Conservation (phyloP, 306 rosid species). For the Ormosia emarginata region DNA sequence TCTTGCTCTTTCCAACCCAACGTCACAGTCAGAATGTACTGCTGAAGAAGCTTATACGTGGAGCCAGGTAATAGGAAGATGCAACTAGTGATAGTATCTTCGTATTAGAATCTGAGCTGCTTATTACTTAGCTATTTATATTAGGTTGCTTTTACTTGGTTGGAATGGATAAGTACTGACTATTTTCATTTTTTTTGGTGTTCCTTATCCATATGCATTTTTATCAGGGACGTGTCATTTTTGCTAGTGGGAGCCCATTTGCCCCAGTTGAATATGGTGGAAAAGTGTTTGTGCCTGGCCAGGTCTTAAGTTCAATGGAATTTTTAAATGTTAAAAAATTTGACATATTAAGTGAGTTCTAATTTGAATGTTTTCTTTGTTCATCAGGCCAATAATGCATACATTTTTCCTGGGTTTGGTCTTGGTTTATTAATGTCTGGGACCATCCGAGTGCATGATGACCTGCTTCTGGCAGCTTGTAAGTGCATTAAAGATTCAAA, state of each 20-base stretch:
- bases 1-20: slow-evolving; percentile 47
- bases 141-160: not conserved
- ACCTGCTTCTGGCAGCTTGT: slow-evolving; percentile 95
- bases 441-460: slow-evolving; percentile 80
- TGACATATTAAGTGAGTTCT: not conserved
- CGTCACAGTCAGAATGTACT: slow-evolving; percentile 51
- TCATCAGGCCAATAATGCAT: slow-evolving; percentile 84
- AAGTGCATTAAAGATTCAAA: slow-evolving; percentile 39
- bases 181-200: not conserved
- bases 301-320: slow-evolving; percentile 44
- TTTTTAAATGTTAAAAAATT: not conserved
- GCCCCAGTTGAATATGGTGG: slow-evolving; percentile 75
- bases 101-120: not conserved
- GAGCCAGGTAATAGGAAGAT: slow-evolving; percentile 35
- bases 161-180: not conserved
- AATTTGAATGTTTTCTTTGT: slow-evolving; percentile 22
- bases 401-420: slow-evolving; percentile 95
- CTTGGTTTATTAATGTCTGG: slow-evolving; percentile 91
- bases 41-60: slow-evolving; percentile 52
- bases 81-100: not conserved
- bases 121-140: not conserved
- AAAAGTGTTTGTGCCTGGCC: slow-evolving; percentile 75
- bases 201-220: slow-evolving; percentile 5
- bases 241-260: slow-evolving; percentile 93
- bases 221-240: slow-evolving; percentile 77